Base-by-base conservation (phyloP, 768 basidiomycete genomes). In the Tulasnella sp. region DNA sequence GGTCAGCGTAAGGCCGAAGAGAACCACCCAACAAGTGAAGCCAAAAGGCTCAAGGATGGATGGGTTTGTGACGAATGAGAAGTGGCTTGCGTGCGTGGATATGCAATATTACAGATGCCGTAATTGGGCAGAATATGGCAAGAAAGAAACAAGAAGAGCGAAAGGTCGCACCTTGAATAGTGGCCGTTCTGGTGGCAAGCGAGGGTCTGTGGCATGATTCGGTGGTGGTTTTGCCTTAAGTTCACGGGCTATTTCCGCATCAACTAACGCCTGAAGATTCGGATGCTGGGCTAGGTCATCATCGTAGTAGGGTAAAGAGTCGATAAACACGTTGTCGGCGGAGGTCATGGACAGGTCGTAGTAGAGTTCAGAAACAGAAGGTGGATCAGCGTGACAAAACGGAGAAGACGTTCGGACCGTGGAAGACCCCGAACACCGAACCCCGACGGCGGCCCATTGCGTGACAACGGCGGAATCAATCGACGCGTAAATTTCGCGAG, bases 231-330 rank as follows among this genome's bases (percentile, higher is more conserved):
- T 56, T 75, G 77, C 24, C 79, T 84, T 84, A 21, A 89, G 88
- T 84, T 94, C 91, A n/a, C 89, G 88, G 38, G 91, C 91, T 56
- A 96, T 85, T 84, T 95, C 94, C 81, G 87, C 87, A 78, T 94
- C 92, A 21, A 95, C 94, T 84, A 91, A 92, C 83, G 91, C 89
- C 84, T 89, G 91, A 52, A 96, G 87, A 52, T 88, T 83, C 0
- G 94, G 94, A 80, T 89, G 90, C 78, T 89, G 89, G 80, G 95
- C 93, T 75, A 97, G 88, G 84, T 98, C 95, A 84, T 96, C 94
- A 87, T 98, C 96, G 83, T 94, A 96, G 86, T 98, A 98, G 24
- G 96, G 96, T 81, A 98, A 88, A 36, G 95, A 93, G 85, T 98
- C 96, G 82, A 95, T 80, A 42, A 81, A 38, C 39, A 52, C 73